A percentile compares a stretch with the other conserved stretches of the same genome.
Evolutionary conservation across 306 rosid genomes (phyloP).

Genomic region (Aeschynomene evenia): DNA sequence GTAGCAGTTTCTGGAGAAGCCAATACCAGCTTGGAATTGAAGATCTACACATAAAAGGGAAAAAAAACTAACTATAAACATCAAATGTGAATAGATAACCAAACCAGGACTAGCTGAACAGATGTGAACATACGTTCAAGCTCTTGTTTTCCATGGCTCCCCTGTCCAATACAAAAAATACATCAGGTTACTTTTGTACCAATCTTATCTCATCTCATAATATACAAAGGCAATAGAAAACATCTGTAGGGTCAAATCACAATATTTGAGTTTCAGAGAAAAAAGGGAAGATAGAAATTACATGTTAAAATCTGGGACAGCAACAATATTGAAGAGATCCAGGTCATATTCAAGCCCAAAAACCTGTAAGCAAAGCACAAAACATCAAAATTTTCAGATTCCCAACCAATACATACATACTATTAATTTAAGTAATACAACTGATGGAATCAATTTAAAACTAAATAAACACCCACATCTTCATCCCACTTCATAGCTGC

Average conservation of each 20-base stretch:
- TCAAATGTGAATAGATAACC: not conserved
- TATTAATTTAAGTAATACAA: conserved; percentile 22
- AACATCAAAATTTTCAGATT: conserved; percentile 25
- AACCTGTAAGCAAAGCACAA: conserved; percentile 55
- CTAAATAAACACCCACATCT: conserved; percentile 65
- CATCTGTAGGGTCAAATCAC: conserved; percentile 3
- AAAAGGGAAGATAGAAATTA: conserved; percentile 30
- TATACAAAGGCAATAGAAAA: not conserved
- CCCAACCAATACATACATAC: not conserved
- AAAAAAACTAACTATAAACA: conserved; percentile 12
- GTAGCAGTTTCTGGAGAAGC: conserved; percentile 96
- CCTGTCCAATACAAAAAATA: conserved; percentile 56
- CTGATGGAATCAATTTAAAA: conserved; percentile 16
- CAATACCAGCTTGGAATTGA: conserved; percentile 90
- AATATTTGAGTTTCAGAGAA: not conserved
- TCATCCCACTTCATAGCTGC: conserved; percentile 99
- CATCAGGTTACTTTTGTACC: conserved; percentile 14
- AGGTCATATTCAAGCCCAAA: conserved; percentile 98
- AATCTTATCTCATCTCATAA: conserved; percentile 28
- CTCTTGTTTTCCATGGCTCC: conserved; percentile 99
- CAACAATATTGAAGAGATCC: conserved; percentile 97
- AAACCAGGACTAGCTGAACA: conserved; percentile 23
- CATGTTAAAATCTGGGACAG: conserved; percentile 99
- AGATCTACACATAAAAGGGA: conserved; percentile 57
- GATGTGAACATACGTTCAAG: conserved; percentile 67